Evolutionary conservation across 768 basidiomycete species (phyloP).

Genomic region (Auriscalpium orientale): DNA sequence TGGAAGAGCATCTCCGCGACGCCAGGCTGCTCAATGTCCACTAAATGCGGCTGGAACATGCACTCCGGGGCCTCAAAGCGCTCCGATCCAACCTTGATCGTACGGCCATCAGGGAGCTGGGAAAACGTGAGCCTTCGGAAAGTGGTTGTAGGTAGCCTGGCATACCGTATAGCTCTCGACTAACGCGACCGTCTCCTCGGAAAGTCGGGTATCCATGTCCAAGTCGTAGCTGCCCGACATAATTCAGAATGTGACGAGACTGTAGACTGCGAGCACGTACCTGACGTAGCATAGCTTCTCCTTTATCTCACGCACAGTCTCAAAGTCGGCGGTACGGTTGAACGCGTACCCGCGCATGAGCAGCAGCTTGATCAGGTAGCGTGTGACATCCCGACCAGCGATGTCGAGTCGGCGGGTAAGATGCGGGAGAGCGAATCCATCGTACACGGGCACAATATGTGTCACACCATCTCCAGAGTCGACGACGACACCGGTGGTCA

Average conservation of each 20-base stretch:
- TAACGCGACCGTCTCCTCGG: slow-evolving; percentile 93
- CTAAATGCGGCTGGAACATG: slow-evolving; percentile 99
- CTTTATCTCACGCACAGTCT: slow-evolving; percentile 98
- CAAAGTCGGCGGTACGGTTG: slow-evolving; percentile 98
- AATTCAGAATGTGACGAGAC: slow-evolving; percentile 1
- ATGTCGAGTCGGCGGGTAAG: slow-evolving; percentile 92
- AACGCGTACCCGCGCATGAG: slow-evolving; percentile 99
- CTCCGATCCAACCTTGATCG: slow-evolving; percentile 96
- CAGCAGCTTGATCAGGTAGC: slow-evolving; percentile 98
- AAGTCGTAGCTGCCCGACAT: slow-evolving; percentile 71
- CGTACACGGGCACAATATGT: slow-evolving; percentile 97
- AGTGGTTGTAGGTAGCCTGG: background rate
- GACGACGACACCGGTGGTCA: slow-evolving; percentile 97
- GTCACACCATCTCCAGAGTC: slow-evolving; percentile 99
- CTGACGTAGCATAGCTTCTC: slow-evolving; percentile 98
- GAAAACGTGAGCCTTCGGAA: background rate
- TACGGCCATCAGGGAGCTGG: slow-evolving; percentile 68
- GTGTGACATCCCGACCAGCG: slow-evolving; percentile 95
- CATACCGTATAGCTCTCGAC: slow-evolving; percentile 92
- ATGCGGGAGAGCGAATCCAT: slow-evolving; percentile 93
- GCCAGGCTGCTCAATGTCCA: slow-evolving; percentile 94
- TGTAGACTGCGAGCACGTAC: slow-evolving; percentile 31
- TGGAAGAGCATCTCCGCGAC: slow-evolving; percentile 98
- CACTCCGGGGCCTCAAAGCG: slow-evolving; percentile 99
- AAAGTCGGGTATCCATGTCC: slow-evolving; percentile 86